A percentile compares a stretch with the other conserved stretches of the same genome.
These are phyloP conservation scores for Symbiotaphrina buchneri DNA, from an alignment of 495 filamentous ascomycete species.

Conservation along the genomic window DNA sequence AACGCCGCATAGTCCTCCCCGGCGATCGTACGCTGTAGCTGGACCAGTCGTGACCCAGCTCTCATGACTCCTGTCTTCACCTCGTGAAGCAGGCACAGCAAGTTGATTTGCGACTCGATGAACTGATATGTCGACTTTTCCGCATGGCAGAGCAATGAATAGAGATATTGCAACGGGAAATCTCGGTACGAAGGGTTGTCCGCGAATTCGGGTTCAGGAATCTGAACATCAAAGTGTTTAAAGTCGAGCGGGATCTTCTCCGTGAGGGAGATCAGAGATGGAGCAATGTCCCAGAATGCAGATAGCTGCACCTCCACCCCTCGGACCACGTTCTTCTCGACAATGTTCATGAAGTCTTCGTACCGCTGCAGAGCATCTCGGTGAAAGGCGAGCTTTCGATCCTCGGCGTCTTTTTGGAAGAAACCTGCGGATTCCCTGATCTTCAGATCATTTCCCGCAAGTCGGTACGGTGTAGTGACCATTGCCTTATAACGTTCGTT, in stretches of 20 bases:
- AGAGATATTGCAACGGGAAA: conserved; percentile 75
- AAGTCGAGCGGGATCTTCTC: conserved; percentile 43
- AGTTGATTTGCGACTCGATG: conserved; percentile 83
- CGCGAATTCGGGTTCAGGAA: conserved; percentile 54
- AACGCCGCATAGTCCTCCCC: not conserved
- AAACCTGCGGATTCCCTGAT: conserved; percentile 52
- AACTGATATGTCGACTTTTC: conserved; percentile 88
- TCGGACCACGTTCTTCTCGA: conserved; percentile 66
- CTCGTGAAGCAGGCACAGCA: conserved; percentile 85
- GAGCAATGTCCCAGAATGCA: conserved; percentile 96
- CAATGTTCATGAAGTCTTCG: conserved; percentile 54
- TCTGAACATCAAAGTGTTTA: conserved; percentile 21
- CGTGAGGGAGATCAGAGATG: conserved; percentile 47
- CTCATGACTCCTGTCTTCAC: conserved; percentile 58
- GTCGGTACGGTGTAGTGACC: conserved; percentile 58
- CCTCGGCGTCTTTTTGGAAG: conserved; percentile 52
- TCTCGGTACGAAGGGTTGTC: conserved; percentile 66
- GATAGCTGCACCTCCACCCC: conserved; percentile 80
- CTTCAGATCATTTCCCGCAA: conserved; percentile 47
- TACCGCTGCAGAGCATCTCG: conserved; percentile 43
- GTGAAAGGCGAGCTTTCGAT: conserved; percentile 42
- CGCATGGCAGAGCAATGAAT: conserved; percentile 59
- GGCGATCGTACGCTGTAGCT: conserved; percentile 9
- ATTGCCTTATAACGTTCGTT: conserved; percentile 70
- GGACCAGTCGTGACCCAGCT: conserved; percentile 29